These are phyloP conservation scores for Brassica incana DNA, from an alignment of 345 rosid genomes.

Conservation along the genomic window DNA sequence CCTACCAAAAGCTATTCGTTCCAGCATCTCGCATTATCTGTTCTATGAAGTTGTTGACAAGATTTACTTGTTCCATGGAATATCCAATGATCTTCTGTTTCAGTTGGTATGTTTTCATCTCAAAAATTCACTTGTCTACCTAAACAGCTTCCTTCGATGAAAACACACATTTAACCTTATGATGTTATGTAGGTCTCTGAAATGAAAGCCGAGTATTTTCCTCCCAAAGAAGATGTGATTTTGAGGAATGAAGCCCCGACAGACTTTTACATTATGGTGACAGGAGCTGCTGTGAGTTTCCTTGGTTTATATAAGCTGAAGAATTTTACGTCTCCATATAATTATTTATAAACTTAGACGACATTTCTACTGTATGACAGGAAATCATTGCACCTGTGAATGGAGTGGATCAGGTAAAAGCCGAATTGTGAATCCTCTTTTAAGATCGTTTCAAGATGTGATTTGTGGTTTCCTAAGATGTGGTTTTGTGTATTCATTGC, in stretches of 20 bases:
- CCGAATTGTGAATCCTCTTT: conserved; percentile 1
- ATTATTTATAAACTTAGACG: conserved; percentile 4
- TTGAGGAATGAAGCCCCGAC: conserved; percentile 91
- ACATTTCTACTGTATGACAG: conserved; percentile 37
- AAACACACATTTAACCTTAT: conserved; percentile 29
- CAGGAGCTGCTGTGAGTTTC: conserved; percentile 72
- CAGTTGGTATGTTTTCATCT: conserved; percentile 61
- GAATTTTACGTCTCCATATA: conserved; percentile 27
- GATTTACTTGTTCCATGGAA: conserved; percentile 82
- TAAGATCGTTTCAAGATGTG: not conserved
- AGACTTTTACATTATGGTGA: conserved; percentile 75
- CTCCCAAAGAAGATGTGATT: conserved; percentile 93
- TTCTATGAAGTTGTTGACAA: conserved; percentile 75
- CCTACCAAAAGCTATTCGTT: conserved; percentile 86
- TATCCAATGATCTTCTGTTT: conserved; percentile 89
- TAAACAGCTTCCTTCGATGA: not conserved
- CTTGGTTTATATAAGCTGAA: not conserved
- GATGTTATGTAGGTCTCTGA: conserved; percentile 59
- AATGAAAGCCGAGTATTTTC: conserved; percentile 91
- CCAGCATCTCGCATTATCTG: conserved; percentile 69
- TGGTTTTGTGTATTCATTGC: conserved; percentile 17
- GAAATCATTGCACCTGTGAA: conserved; percentile 58
- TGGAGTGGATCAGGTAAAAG: conserved; percentile 65
- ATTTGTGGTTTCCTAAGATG: conserved; percentile 32
- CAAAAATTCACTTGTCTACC: not conserved